Evolutionary conservation across 306 rosid genomes (phyloP).

Genomic region (Carpinus fangiana): DNA sequence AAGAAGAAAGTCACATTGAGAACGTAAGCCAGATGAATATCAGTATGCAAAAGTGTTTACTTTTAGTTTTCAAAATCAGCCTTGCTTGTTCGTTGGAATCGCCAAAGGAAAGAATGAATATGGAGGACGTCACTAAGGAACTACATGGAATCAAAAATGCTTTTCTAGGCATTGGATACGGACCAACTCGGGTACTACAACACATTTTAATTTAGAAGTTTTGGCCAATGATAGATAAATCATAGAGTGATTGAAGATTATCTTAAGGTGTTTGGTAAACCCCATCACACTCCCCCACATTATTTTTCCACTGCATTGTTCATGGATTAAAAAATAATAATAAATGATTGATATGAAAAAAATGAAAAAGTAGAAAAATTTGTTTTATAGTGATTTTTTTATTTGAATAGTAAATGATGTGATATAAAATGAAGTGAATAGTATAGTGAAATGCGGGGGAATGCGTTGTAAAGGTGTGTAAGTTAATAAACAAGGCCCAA

Average conservation of each 20-base stretch:
- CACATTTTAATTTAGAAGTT: not conserved
- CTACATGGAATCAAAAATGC: slow-evolving; percentile 9
- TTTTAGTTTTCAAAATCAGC: slow-evolving; percentile 26
- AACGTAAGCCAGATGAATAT: not conserved
- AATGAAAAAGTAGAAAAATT: too few species aligned
- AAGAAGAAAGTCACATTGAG: not conserved
- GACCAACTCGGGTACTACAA: not conserved
- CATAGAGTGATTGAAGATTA: not conserved
- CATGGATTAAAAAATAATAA: too few species aligned
- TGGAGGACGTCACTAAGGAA: slow-evolving; percentile 26
- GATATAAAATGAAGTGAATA: too few species aligned
- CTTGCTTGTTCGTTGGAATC: slow-evolving; percentile 33
- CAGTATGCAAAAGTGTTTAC: slow-evolving; percentile 21
- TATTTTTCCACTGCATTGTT: too few species aligned
- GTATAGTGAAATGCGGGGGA: too few species aligned
- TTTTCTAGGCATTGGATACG: not conserved
- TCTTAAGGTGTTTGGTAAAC: too few species aligned
- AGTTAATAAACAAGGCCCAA: too few species aligned
- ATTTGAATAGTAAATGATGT: too few species aligned
- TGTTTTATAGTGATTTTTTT: too few species aligned
- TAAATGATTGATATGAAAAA: too few species aligned
- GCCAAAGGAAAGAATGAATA: slow-evolving; percentile 33
- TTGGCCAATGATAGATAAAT: not conserved
- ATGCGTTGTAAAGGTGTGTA: too few species aligned
- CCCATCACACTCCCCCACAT: too few species aligned